Evolutionary conservation across 805 yeast species (phyloP), one percentile per base, ranked within the genome.

Genomic region (Kazachstania psychrophila): DNA sequence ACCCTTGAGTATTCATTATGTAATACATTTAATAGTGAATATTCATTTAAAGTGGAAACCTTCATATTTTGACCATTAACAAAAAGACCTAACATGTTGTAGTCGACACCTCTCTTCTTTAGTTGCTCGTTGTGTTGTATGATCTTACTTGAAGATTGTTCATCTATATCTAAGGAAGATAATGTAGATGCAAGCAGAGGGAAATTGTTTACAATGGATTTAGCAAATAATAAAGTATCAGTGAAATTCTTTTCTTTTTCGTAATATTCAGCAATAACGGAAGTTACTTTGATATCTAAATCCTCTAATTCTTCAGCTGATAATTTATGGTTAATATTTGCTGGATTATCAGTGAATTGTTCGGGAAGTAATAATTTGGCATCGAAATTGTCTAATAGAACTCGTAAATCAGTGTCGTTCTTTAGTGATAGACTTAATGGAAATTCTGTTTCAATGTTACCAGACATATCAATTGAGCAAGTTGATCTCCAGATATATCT

Each of bases 401-500:
- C 30, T 0, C 58, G 49, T 3, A 41, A 19, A 60, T 56, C 33
- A 56, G 27, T 66, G 56, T 23, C 59, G 54, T 20, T 50, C 41
- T 19, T 57, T 38, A 34, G 37, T 24, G 47, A 56, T 32, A 41
- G 42, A 6, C 52, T 51, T 2, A 53, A 35, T 10, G 72, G 44
- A 9, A 66, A 59, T 0, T 31, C 37, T 6, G 42, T 40, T 4
- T 23, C 28, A 2, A 24, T 28, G 6, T 39, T 31, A 6, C 19
- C 23, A 9, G 39, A 23, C 11, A 47, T 41, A 19, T 50, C 46
- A 4, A 40, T 17, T 6, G 46, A 29, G 28, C 57, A 54, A n/a
- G 74, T 65, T 47, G 86, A 79, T 46, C 96, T 70, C 80, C 94
- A 74, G 2, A 79, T 72, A 54, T 84, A 81, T 33, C 82, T 68